A percentile compares a stretch with the other conserved stretches of the same genome.
These are phyloP conservation scores for Crotalaria pallida DNA, from an alignment of 306 rosid species.

Conservation along the genomic window DNA sequence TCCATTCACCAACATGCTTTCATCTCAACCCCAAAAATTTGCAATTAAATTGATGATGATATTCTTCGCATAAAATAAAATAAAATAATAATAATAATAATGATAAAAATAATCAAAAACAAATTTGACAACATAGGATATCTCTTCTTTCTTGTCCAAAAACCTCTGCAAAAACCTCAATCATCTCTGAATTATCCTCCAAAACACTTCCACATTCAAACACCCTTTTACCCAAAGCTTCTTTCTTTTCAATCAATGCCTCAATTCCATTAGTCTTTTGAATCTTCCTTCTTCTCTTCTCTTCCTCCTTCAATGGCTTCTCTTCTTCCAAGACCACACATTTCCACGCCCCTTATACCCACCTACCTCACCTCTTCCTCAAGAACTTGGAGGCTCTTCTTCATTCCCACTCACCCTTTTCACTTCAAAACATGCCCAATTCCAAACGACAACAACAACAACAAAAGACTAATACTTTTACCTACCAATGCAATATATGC, in stretches of 20 bases:
- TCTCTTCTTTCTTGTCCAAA: constrained; percentile 11
- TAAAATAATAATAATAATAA: neutral
- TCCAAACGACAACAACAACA: neutral
- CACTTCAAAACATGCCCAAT: neutral
- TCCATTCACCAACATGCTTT: too few species aligned
- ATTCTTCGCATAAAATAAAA: neutral
- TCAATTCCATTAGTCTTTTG: neutral
- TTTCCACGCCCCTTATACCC: constrained; percentile 31
- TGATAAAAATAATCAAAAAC: too few species aligned
- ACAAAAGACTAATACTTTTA: neutral
- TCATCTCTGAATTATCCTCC: neutral
- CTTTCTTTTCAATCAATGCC: constrained; percentile 29
- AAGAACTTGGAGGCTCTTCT: constrained; percentile 35
- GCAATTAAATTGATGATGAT: neutral
- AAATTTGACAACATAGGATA: neutral
- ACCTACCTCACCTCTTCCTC: constrained; percentile 39
- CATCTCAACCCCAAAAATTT: neutral
- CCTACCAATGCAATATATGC: constrained; percentile 36
- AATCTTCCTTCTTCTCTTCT: neutral
- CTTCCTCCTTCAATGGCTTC: constrained; percentile 48
- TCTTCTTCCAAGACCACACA: constrained; percentile 34
- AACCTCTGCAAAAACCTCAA: constrained; percentile 56
- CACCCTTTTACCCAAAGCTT: neutral
- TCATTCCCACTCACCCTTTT: constrained; percentile 26
- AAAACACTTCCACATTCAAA: neutral